Evolutionary conservation across 2,329 filamentous ascomycete genomes (phyloP), one percentile per base, ranked within the genome.

Genomic region (Lachnellula hyalina): DNA sequence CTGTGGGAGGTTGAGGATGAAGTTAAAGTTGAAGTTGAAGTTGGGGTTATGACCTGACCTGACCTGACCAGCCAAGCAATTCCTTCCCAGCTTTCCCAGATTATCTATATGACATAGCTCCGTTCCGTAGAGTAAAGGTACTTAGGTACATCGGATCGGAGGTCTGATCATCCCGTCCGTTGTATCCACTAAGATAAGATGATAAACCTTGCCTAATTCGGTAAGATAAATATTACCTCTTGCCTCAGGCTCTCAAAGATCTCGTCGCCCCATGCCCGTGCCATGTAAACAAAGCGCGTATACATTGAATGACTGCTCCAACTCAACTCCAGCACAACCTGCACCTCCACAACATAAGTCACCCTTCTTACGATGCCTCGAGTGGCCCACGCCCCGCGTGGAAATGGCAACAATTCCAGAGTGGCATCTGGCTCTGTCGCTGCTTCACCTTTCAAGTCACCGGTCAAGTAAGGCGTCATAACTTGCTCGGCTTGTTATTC

Each of bases 341-440:
- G 9, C 28, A 32, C 4, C 9, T 11, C 3, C 28, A 32, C 9
- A 32, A 32, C 28, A 32, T 32, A 32, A 32, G 2, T 9, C 9
- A 11, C 28, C 12, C 34, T 34, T 47, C 34, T 34, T 47, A 60
- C 51, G 9, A 84, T 84, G 80, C 78, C 80, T 71, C 78, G 80
- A 70, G 75, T 81, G 53, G 77, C 75, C 65, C 77, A 78, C 59
- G 69, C 71, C 8, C 72, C 73, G 23, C 69, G 68, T 59, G 65
- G 66, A 49, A 74, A 73, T 59, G 65, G 66, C 50, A 74, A 73
- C 64, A 73, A 71, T 61, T 72, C 66, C 47, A 63, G 64, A 28
- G 62, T 70, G 64, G 73, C 74, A 54, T 76, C 76, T 58, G 62
- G 65, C 35, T 68, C 65, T 12, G 56, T 66, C 15, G 53, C 62